phyloP scores from a whole-genome alignment of 73 alveolate species.

The Paramecium sonneborni region DNA sequence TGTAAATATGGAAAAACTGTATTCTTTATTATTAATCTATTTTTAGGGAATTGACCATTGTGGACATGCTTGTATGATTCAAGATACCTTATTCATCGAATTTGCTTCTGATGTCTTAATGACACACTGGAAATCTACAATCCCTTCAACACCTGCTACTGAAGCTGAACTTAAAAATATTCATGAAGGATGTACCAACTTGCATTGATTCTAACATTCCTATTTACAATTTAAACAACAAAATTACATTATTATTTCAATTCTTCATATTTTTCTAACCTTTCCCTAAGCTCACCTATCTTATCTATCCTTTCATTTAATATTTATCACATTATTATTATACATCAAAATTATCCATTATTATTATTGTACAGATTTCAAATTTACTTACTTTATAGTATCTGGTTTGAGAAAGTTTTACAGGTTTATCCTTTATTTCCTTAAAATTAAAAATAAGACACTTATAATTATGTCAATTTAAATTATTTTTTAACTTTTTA shows the following conservation, averaged over 20 bases:
- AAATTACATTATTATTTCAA: background rate
- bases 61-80: constrained; percentile 61
- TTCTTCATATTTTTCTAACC: no score
- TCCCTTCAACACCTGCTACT: background rate
- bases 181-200: background rate
- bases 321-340: no score
- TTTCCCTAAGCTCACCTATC: no score
- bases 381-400: no score
- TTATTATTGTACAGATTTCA: no score
- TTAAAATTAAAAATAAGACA: no score
- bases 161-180: constrained; percentile 19
- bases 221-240: background rate
- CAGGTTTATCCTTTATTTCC: no score
- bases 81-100: constrained; percentile 24
- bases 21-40: background rate
- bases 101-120: constrained; percentile 25
- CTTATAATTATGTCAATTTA: no score
- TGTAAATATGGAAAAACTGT: constrained; percentile 39
- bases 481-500: no score
- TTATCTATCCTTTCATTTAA: no score
- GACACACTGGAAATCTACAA: background rate
- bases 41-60: constrained; percentile 47
- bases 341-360: no score
- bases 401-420: no score
- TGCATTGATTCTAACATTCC: background rate